These are phyloP conservation scores for Aureobasidium sp. DNA, from an alignment of 2,329 filamentous ascomycete species.

Conservation along the genomic window DNA sequence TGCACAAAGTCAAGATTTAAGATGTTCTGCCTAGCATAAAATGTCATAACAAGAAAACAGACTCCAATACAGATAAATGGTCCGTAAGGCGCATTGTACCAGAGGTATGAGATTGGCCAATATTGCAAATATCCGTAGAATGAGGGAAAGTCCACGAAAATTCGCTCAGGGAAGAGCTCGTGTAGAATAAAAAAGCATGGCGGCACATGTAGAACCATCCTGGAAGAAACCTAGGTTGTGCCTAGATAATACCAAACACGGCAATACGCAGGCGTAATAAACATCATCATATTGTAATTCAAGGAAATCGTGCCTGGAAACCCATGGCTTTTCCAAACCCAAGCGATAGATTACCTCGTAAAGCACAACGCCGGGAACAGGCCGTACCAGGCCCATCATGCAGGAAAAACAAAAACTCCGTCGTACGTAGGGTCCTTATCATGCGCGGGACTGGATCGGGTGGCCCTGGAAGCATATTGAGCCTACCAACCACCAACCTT, in stretches of 20 bases:
- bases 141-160: background rate
- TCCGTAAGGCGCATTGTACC: background rate
- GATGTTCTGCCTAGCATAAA: background rate
- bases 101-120: background rate
- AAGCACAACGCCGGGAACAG: constrained; percentile 1
- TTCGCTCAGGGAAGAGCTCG: background rate
- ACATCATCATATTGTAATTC: background rate
- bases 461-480: background rate
- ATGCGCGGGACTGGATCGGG: background rate
- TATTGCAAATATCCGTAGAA: background rate
- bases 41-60: background rate
- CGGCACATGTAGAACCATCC: background rate
- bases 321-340: background rate
- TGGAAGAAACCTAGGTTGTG: background rate
- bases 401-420: background rate
- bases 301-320: constrained; percentile 1
- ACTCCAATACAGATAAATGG: background rate
- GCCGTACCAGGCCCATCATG: background rate
- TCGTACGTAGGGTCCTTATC: background rate
- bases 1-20: background rate
- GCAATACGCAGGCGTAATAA: background rate
- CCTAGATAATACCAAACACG: background rate
- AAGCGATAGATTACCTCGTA: constrained; percentile 2
- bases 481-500: background rate
- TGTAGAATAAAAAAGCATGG: background rate